Evolutionary conservation across 306 rosid genomes (phyloP).

Genomic region (Rosa rugosa): DNA sequence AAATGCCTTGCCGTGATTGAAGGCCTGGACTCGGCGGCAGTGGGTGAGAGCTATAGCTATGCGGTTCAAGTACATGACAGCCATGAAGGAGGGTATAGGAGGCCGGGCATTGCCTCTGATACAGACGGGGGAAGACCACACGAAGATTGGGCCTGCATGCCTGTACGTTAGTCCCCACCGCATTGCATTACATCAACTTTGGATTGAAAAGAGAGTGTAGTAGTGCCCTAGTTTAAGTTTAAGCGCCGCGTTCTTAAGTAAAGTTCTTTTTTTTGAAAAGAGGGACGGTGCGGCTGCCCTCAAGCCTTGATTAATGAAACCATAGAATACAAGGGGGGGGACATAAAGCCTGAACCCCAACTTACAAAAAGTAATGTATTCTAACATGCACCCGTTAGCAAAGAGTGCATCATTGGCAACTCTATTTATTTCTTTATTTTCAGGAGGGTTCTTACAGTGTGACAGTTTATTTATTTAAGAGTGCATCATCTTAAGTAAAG

Average conservation of each 20-base stretch:
- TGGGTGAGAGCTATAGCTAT: slow-evolving; percentile 54
- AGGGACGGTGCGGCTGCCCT: too few species aligned
- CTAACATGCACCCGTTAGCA: too few species aligned
- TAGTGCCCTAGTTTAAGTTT: not conserved
- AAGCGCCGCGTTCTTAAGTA: not conserved
- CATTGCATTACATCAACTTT: not conserved
- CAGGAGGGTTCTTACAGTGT: too few species aligned
- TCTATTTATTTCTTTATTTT: too few species aligned
- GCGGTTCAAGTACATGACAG: slow-evolving; percentile 41
- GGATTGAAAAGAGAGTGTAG: not conserved
- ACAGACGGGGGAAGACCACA: not conserved
- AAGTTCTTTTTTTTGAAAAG: too few species aligned
- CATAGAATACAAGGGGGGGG: too few species aligned
- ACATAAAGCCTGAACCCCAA: too few species aligned
- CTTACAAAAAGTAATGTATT: too few species aligned
- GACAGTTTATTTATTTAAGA: too few species aligned
- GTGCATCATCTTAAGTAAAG: too few species aligned
- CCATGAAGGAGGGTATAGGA: not conserved
- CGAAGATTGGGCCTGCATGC: not conserved
- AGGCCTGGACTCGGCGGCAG: slow-evolving; percentile 47
- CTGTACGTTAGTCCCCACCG: not conserved
- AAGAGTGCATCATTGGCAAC: too few species aligned
- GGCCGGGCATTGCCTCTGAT: not conserved
- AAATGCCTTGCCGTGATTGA: slow-evolving; percentile 52
- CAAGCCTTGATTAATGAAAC: too few species aligned